A percentile compares a stretch with the other conserved stretches of the same genome.
phyloP scores from a whole-genome alignment of 1,284 basidiomycete genomes.

The Ustilago hordei region DNA sequence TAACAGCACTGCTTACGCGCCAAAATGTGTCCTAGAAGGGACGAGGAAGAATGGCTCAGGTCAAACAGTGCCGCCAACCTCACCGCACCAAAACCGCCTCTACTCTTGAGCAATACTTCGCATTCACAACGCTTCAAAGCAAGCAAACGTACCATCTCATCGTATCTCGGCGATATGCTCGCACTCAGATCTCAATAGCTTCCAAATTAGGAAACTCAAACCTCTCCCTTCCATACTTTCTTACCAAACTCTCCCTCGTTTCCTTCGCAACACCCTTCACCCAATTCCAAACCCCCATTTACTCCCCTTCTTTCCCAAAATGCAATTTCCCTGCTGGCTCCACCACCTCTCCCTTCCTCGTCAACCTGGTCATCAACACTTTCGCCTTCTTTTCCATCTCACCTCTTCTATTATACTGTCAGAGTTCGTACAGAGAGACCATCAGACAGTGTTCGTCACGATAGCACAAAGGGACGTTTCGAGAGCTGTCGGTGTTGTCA shows the following conservation, averaged over 20 bases:
- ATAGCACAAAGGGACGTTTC: background rate
- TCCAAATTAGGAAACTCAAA: constrained; percentile 6
- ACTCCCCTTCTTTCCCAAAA: background rate
- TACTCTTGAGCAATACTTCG: background rate
- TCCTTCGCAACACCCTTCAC: constrained; percentile 5
- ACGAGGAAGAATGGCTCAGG: background rate
- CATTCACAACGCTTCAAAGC: too few species aligned
- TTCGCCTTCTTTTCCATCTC: background rate
- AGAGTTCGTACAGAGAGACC: background rate
- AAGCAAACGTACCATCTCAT: too few species aligned
- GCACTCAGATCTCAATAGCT: background rate
- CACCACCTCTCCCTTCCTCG: background rate
- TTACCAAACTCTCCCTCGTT: constrained; percentile 1
- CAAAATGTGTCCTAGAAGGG: too few species aligned
- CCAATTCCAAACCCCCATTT: constrained; percentile 3
- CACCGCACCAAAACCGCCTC: background rate
- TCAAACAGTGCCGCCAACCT: constrained; percentile 5
- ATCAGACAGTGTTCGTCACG: background rate
- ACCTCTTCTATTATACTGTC: background rate
- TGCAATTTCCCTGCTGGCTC: background rate
- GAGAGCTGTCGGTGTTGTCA: background rate
- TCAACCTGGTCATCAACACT: constrained; percentile 12
- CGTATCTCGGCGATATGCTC: too few species aligned
- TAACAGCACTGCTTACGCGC: background rate
- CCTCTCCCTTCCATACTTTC: background rate